phyloP scores from a whole-genome alignment of 1,284 basidiomycete genomes.

The Cryptococcus sp. region DNA sequence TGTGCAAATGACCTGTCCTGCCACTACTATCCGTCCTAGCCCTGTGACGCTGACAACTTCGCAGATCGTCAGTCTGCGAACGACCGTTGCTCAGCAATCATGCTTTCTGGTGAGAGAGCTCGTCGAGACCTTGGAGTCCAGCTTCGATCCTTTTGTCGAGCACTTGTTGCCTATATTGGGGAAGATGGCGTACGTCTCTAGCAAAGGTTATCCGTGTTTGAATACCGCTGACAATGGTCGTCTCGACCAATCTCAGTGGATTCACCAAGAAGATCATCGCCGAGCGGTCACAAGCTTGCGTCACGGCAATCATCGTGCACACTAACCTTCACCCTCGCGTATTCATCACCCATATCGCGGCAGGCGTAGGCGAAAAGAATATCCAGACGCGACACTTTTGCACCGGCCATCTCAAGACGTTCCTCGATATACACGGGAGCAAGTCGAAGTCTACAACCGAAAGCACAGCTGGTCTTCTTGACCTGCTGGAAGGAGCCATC shows the following conservation, averaged over 20 bases:
- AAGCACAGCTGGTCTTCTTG: slow-evolving; percentile 61
- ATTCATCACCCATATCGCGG: slow-evolving; percentile 71
- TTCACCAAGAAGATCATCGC: slow-evolving; percentile 95
- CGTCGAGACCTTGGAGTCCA: slow-evolving; percentile 66
- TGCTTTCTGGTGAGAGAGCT: slow-evolving; percentile 79
- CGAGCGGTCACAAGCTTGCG: slow-evolving; percentile 76
- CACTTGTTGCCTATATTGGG: slow-evolving; percentile 71
- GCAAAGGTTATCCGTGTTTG: too few relatives aligned
- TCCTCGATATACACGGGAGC: slow-evolving; percentile 69
- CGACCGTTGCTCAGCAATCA: slow-evolving; percentile 82
- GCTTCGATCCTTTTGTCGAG: slow-evolving; percentile 77
- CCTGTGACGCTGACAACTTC: slow-evolving; percentile 10
- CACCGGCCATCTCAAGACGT: slow-evolving; percentile 70
- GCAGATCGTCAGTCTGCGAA: slow-evolving; percentile 84
- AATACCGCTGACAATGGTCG: background rate
- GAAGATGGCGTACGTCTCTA: slow-evolving; percentile 64
- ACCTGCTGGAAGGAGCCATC: slow-evolving; percentile 70
- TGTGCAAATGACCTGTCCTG: background rate
- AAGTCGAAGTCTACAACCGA: slow-evolving; percentile 68
- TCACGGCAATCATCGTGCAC: slow-evolving; percentile 68
- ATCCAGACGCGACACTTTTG: slow-evolving; percentile 71
- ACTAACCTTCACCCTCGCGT: slow-evolving; percentile 72
- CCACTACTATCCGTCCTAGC: background rate
- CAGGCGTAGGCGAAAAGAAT: slow-evolving; percentile 79
- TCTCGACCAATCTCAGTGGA: slow-evolving; percentile 54